These are phyloP conservation scores for Penicillium argentinense DNA, from an alignment of 495 filamentous ascomycete species.

Conservation along the genomic window DNA sequence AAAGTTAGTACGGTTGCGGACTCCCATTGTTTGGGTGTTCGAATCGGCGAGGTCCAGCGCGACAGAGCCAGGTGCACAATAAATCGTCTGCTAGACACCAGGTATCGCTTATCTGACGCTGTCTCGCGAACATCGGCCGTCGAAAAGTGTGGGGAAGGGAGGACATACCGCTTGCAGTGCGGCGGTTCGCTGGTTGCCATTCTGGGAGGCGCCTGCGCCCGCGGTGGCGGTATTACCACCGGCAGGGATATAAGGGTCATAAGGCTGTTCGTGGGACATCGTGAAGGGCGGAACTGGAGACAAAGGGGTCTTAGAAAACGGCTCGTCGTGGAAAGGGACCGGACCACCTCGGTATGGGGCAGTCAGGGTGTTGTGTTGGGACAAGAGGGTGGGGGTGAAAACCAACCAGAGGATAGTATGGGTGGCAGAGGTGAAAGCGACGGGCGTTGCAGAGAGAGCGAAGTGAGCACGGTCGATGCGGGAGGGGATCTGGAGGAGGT, in stretches of 20 bases:
- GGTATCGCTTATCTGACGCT: no score
- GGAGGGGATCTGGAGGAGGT: conserved; percentile 6
- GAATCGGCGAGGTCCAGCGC: background rate
- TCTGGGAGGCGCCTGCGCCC: conserved; percentile 53
- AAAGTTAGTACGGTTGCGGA: conserved; percentile 18
- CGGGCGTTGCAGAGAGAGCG: background rate
- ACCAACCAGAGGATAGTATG: conserved; percentile 9
- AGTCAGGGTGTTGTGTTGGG: conserved; percentile 26
- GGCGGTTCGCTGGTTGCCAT: conserved; percentile 63
- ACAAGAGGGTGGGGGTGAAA: conserved; percentile 12
- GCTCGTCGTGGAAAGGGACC: conserved; percentile 3
- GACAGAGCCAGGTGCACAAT: no score
- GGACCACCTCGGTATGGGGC: conserved; percentile 13
- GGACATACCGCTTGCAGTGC: conserved; percentile 77
- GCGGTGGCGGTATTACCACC: conserved; percentile 48
- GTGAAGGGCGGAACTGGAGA: conserved; percentile 25
- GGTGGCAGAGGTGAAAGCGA: conserved; percentile 2
- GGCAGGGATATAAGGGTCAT: conserved; percentile 88
- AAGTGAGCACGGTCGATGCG: conserved; percentile 5
- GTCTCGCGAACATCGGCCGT: no score
- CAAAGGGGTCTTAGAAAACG: conserved; percentile 17
- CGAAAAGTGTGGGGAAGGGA: conserved; percentile 6
- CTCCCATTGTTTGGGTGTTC: background rate
- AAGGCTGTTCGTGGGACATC: conserved; percentile 71
- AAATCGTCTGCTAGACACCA: no score